Percentiles rank a stretch among this genome's conserved stretches.
Conservation (phyloP, 495 filamentous ascomycete genomes). For the Podospora australis region DNA sequence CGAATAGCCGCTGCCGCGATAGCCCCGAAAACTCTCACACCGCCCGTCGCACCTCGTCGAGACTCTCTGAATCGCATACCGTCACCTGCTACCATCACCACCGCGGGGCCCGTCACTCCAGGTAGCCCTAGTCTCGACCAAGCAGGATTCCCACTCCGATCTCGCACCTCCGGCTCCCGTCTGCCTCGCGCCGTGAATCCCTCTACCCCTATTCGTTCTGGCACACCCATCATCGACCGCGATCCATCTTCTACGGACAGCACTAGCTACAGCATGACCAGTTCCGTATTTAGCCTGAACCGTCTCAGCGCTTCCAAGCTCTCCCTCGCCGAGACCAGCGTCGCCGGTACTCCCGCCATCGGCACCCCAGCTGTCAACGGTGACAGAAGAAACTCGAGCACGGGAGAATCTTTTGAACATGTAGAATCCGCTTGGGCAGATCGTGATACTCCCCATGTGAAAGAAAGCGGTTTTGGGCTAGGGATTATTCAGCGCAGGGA, state of each 20-base stretch:
- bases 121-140: conserved; percentile 14
- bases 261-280: conserved; percentile 29
- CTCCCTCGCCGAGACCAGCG: conserved; percentile 19
- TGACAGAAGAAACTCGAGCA: background rate
- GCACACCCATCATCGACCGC: conserved; percentile 22
- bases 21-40: background rate
- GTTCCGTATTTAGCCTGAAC: conserved; percentile 28
- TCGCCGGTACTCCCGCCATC: conserved; percentile 18
- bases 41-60: conserved; percentile 3
- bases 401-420: background rate
- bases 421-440: background rate
- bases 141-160: conserved; percentile 20
- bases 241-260: conserved; percentile 29
- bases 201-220: conserved; percentile 24
- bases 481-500: conserved; percentile 16
- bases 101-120: conserved; percentile 2
- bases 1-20: background rate
- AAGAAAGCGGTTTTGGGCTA: conserved; percentile 12
- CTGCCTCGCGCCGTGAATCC: conserved; percentile 25
- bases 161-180: conserved; percentile 25
- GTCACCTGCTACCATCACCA: conserved; percentile 2
- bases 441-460: background rate
- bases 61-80: conserved; percentile 10
- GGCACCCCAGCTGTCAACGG: conserved; percentile 7
- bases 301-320: conserved; percentile 18